These are phyloP conservation scores for Tilletiopsis washingtonensis DNA, from an alignment of 1,284 basidiomycete species.

Conservation along the genomic window DNA sequence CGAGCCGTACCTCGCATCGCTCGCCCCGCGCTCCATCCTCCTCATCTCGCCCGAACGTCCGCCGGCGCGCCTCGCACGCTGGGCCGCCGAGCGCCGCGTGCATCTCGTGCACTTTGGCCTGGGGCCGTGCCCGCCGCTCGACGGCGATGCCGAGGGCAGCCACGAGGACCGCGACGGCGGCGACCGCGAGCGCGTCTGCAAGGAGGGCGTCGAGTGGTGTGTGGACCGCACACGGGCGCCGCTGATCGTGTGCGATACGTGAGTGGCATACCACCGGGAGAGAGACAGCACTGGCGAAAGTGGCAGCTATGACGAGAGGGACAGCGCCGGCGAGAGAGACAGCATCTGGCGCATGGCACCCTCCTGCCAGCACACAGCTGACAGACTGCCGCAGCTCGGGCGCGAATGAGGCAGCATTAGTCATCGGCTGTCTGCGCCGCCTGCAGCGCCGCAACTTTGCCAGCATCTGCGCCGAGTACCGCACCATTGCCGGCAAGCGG, in stretches of 20 bases:
- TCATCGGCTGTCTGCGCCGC: constrained; percentile 39
- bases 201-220: constrained; percentile 35
- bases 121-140: constrained; percentile 9
- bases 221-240: constrained; percentile 28
- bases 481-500: constrained; percentile 35
- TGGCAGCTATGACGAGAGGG: too few species aligned
- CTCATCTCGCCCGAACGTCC: constrained; percentile 36
- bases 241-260: constrained; percentile 31
- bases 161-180: constrained; percentile 11
- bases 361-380: too few species aligned
- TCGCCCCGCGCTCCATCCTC: constrained; percentile 32
- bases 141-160: constrained; percentile 6
- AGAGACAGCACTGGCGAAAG: not conserved
- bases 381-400: constrained; percentile 15
- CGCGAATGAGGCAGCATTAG: constrained; percentile 39
- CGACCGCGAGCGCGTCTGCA: constrained; percentile 28
- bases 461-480: constrained; percentile 41
- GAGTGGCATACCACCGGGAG: constrained; percentile 8
- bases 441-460: constrained; percentile 43
- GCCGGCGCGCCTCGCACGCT: constrained; percentile 18
- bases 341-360: too few species aligned
- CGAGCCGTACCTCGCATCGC: constrained; percentile 14
- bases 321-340: too few species aligned
- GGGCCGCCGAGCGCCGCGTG: constrained; percentile 20
- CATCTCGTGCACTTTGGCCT: constrained; percentile 33